Evolutionary conservation across 768 basidiomycete genomes (phyloP).

Genomic region (Sporobolomyces phaffii): DNA sequence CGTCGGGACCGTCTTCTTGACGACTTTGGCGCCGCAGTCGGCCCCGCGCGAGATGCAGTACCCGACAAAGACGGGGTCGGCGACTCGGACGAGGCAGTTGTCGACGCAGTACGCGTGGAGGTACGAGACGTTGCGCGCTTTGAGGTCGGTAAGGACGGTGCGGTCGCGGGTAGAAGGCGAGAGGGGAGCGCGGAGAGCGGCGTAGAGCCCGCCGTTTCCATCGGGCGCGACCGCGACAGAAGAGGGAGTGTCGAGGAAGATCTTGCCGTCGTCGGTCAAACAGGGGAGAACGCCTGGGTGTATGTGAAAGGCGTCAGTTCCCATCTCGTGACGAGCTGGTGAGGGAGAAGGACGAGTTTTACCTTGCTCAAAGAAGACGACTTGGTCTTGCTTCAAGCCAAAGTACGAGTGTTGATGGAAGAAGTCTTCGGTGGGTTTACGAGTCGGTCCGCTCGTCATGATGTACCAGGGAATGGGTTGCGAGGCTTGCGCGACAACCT

Average conservation of each 20-base stretch:
- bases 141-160: constrained; percentile 79
- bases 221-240: constrained; percentile 91
- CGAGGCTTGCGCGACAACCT: constrained; percentile 53
- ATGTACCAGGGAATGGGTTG: constrained; percentile 90
- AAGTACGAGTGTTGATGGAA: constrained; percentile 73
- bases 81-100: constrained; percentile 95
- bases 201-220: constrained; percentile 95
- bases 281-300: constrained; percentile 86
- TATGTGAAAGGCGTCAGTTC: no score
- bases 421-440: constrained; percentile 74
- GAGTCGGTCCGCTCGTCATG: constrained; percentile 97
- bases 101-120: constrained; percentile 96
- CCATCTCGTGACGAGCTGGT: no score
- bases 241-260: constrained; percentile 72
- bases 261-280: constrained; percentile 86
- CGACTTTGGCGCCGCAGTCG: constrained; percentile 92
- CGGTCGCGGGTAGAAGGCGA: constrained; percentile 52
- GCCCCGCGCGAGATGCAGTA: constrained; percentile 82
- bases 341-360: constrained; percentile 27
- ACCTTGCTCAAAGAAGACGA: constrained; percentile 98
- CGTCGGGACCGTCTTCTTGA: constrained; percentile 74
- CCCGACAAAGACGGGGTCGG: constrained; percentile 94
- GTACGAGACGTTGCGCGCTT: constrained; percentile 68
- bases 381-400: constrained; percentile 69
- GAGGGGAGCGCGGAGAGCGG: constrained; percentile 57